Conservation (phyloP, 306 rosid genomes). For the Dicorynia guianensis region DNA sequence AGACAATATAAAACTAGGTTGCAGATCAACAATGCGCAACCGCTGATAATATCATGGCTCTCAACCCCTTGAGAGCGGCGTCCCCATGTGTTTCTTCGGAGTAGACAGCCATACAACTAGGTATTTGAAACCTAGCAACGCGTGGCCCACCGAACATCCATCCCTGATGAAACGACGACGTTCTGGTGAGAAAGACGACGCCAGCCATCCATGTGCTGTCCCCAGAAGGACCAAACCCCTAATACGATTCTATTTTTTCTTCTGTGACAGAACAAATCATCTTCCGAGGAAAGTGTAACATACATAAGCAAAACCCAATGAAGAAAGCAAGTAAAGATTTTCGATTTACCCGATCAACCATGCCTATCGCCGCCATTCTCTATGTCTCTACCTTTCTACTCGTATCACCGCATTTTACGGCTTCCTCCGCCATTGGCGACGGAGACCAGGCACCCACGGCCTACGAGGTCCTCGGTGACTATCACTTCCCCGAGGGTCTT, state of each 20-base stretch:
- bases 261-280: background rate
- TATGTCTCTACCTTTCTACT: conserved; percentile 40
- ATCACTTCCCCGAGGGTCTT: conserved; percentile 69
- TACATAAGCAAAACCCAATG: too few relatives aligned
- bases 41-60: too few relatives aligned
- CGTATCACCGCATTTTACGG: conserved; percentile 36
- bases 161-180: background rate
- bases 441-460: conserved; percentile 36
- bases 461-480: conserved; percentile 61
- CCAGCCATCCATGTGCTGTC: too few relatives aligned
- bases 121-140: background rate
- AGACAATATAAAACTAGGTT: too few relatives aligned
- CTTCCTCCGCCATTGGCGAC: conserved; percentile 14
- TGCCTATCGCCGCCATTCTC: conserved; percentile 44
- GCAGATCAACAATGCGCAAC: too few relatives aligned
- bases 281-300: background rate
- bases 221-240: background rate
- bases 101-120: too few relatives aligned
- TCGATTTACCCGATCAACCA: background rate
- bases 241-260: too few relatives aligned
- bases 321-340: background rate
- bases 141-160: background rate
- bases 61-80: too few relatives aligned
- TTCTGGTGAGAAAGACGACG: background rate
- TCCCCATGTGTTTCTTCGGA: too few relatives aligned